Evolutionary conservation across 768 basidiomycete species (phyloP).

Genomic region (Leucocoprinus sp.): DNA sequence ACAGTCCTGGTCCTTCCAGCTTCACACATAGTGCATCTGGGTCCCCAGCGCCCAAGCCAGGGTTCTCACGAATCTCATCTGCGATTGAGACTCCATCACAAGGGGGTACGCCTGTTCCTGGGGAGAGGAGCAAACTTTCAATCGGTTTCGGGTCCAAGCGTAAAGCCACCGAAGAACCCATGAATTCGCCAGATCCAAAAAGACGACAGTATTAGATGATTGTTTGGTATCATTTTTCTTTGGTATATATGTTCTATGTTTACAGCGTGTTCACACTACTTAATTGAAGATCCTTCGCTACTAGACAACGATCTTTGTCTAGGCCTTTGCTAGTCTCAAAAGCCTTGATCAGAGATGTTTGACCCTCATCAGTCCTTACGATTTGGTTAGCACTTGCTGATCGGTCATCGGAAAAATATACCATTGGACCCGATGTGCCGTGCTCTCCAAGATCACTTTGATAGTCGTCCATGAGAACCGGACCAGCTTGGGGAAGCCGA

Average conservation of each 20-base stretch:
- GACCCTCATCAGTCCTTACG: conserved; percentile 76
- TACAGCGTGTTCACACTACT: conserved; percentile 62
- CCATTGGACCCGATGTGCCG: conserved; percentile 79
- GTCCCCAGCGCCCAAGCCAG: conserved; percentile 63
- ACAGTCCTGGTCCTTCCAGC: conserved; percentile 35
- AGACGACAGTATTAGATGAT: conserved; percentile 24
- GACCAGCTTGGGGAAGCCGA: conserved; percentile 85
- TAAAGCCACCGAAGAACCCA: conserved; percentile 67
- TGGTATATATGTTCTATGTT: conserved; percentile 14
- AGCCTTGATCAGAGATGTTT: conserved; percentile 65
- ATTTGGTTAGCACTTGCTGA: neutral
- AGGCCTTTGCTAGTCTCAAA: conserved; percentile 62
- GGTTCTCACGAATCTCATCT: conserved; percentile 71
- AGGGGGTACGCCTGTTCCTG: conserved; percentile 48
- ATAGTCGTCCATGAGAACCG: conserved; percentile 96
- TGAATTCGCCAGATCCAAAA: conserved; percentile 62
- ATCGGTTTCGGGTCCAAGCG: conserved; percentile 76
- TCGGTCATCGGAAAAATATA: conserved; percentile 22
- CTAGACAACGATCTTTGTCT: conserved; percentile 67
- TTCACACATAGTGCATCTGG: conserved; percentile 28
- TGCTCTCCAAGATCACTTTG: conserved; percentile 74
- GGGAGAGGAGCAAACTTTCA: conserved; percentile 66
- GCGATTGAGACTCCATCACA: conserved; percentile 40
- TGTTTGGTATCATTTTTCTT: conserved; percentile 2
- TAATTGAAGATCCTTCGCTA: conserved; percentile 70